These are phyloP conservation scores for Phytophthora sojae DNA, from an alignment of 352 stramenopile species.

Conservation along the genomic window DNA sequence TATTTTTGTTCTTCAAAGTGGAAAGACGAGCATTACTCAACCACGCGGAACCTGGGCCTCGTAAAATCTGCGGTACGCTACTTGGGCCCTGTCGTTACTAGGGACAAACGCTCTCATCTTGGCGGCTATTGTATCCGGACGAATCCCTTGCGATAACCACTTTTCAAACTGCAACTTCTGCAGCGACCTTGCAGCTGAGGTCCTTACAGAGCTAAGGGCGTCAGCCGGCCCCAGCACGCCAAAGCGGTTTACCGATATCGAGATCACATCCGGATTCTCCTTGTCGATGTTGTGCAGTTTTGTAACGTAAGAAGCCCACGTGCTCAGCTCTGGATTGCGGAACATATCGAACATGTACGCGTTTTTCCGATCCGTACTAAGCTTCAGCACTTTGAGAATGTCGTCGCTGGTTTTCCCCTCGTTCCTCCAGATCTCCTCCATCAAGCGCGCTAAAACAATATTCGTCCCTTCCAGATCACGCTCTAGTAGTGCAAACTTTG, in stretches of 20 bases:
- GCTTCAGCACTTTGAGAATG: neutral
- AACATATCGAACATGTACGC: neutral
- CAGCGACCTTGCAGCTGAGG: too few relatives aligned
- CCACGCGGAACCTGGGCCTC: too few relatives aligned
- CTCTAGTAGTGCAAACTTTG: neutral
- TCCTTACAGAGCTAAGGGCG: neutral
- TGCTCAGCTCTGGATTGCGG: neutral
- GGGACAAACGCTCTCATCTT: too few relatives aligned
- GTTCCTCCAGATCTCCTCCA: conserved; percentile 5
- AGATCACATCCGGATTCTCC: neutral
- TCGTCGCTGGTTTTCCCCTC: conserved; percentile 5
- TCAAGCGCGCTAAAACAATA: neutral
- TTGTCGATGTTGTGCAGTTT: neutral
- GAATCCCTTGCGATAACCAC: too few relatives aligned
- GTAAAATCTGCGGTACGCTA: too few relatives aligned
- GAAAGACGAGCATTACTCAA: too few relatives aligned
- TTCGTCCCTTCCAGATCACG: too few relatives aligned
- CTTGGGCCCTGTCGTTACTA: too few relatives aligned
- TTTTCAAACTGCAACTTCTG: too few relatives aligned
- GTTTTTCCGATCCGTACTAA: neutral
- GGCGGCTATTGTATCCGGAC: too few relatives aligned
- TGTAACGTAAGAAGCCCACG: conserved; percentile 8
- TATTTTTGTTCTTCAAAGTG: too few relatives aligned
- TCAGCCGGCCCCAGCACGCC: too few relatives aligned
- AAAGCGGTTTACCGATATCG: neutral